Percentiles rank a stretch among this genome's conserved stretches.
These are phyloP conservation scores for Cyclotella distinguenda DNA, from an alignment of 108 stramenopile species.

Conservation along the genomic window DNA sequence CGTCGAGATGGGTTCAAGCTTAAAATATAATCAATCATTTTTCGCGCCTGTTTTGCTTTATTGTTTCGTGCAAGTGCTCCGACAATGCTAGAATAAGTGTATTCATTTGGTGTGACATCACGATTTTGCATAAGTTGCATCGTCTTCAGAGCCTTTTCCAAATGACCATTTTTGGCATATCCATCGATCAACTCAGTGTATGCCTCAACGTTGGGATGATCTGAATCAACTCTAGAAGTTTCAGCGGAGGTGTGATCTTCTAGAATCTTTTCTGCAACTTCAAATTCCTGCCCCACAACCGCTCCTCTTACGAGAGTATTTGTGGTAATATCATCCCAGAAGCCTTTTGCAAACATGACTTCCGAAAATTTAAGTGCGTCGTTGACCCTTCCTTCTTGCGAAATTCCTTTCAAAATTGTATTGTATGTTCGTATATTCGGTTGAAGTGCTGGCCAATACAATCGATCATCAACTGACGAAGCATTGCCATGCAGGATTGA, in stretches of 20 bases:
- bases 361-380: constrained; percentile 54
- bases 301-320: constrained; percentile 82
- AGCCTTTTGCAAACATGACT: constrained; percentile 37
- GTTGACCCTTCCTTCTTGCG: constrained; percentile 40
- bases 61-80: constrained; percentile 63
- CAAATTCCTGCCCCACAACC: constrained; percentile 57
- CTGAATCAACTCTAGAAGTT: not conserved
- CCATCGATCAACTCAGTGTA: constrained; percentile 79
- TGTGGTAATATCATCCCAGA: constrained; percentile 83
- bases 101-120: constrained; percentile 68
- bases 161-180: constrained; percentile 61
- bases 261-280: constrained; percentile 62
- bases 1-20: constrained; percentile 11
- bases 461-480: not conserved
- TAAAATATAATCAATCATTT: constrained; percentile 51
- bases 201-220: constrained; percentile 84
- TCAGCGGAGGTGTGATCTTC: constrained; percentile 37
- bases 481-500: constrained; percentile 29
- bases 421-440: constrained; percentile 76
- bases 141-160: constrained; percentile 55
- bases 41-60: constrained; percentile 58
- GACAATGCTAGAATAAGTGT: constrained; percentile 74
- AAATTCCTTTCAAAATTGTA: constrained; percentile 78
- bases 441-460: constrained; percentile 41
- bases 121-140: constrained; percentile 63